Conservation (phyloP, 371 early-diverging fungal genomes). For the Smittium culicis region DNA sequence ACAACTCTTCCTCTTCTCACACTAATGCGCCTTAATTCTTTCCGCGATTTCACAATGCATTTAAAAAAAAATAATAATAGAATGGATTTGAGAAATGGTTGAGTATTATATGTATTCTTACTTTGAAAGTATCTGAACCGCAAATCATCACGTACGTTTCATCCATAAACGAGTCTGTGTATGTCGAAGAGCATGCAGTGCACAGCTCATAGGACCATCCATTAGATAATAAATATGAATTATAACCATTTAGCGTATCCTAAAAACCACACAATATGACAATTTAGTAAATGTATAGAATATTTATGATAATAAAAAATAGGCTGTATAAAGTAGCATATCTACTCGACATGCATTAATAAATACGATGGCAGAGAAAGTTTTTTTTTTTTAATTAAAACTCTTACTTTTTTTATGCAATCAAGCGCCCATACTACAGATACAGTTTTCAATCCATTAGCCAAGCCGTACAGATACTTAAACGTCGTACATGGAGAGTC, state of each 20-base stretch:
- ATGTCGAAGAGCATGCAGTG: neutral
- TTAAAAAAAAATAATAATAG: too few species aligned
- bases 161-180: neutral
- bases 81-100: too few species aligned
- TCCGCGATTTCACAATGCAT: too few species aligned
- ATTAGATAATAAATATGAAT: slow-evolving; percentile 1
- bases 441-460: slow-evolving; percentile 7
- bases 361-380: too few species aligned
- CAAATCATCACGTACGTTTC: slow-evolving; percentile 2
- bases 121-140: neutral
- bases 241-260: neutral
- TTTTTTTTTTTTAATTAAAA: too few species aligned
- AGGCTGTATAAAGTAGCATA: too few species aligned
- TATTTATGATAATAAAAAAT: too few species aligned
- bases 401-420: slow-evolving; percentile 4
- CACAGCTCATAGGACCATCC: slow-evolving; percentile 13
- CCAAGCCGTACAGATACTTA: slow-evolving; percentile 11
- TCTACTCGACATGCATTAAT: too few species aligned
- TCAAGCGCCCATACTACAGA: slow-evolving; percentile 9
- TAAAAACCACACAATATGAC: neutral
- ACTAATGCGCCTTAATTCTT: too few species aligned
- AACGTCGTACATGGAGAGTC: slow-evolving; percentile 10
- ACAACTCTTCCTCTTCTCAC: too few species aligned
- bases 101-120: too few species aligned
- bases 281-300: too few species aligned